phyloP scores from a whole-genome alignment of 139 green algal genomes.

The Desmodesmus armatus region DNA sequence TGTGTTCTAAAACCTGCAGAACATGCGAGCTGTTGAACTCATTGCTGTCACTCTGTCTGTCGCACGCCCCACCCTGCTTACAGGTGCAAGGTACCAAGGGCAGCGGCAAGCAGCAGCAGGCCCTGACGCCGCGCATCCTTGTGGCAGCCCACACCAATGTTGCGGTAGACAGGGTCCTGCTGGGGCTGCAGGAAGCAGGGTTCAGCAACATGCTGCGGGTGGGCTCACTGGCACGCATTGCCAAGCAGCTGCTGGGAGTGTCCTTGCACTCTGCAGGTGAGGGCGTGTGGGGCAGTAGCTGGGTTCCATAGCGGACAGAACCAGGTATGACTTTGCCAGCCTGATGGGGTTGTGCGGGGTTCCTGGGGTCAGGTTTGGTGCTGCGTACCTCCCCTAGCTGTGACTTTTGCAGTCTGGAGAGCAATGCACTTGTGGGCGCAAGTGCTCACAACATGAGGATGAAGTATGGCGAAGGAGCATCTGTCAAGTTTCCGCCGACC shows the following conservation, averaged over 20 bases:
- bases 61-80: no score
- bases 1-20: not conserved
- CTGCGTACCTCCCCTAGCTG: no score
- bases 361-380: no score
- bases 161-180: constrained; percentile 76
- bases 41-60: not conserved
- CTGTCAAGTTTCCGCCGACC: no score
- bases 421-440: no score
- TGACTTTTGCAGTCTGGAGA: no score
- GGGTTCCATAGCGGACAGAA: no score
- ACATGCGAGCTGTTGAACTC: not conserved
- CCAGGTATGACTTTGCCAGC: no score
- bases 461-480: no score
- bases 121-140: constrained; percentile 62
- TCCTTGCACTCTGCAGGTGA: constrained; percentile 76
- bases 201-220: constrained; percentile 84
- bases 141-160: constrained; percentile 89
- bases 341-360: no score
- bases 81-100: constrained; percentile 17
- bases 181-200: constrained; percentile 59
- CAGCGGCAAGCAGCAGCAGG: not conserved
- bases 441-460: no score
- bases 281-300: no score
- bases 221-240: constrained; percentile 78
- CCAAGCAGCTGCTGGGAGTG: constrained; percentile 70